Conservation (phyloP, 2,329 filamentous ascomycete genomes). For the Fusarium sororula region DNA sequence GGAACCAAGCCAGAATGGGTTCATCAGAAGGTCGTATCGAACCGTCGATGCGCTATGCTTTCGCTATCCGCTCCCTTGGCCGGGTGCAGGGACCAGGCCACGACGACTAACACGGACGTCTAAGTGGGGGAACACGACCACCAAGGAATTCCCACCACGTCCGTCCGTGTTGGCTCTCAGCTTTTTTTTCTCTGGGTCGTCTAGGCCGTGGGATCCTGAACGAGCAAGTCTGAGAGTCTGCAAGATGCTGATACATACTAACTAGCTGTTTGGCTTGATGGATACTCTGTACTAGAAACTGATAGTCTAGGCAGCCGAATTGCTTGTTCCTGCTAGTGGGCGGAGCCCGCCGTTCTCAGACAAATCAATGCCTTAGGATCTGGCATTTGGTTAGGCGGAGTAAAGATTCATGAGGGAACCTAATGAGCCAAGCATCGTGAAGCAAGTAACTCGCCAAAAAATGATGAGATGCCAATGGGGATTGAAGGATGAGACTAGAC, state of each 20-base stretch:
- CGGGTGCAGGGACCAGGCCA: constrained; percentile 31
- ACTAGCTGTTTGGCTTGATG: constrained; percentile 1
- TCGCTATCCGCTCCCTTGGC: constrained; percentile 15
- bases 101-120: constrained; percentile 7
- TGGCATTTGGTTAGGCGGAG: constrained; percentile 3
- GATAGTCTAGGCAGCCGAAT: constrained; percentile 12
- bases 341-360: background rate
- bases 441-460: background rate
- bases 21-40: constrained; percentile 21
- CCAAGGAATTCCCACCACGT: background rate
- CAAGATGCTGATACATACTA: constrained; percentile 5
- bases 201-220: background rate
- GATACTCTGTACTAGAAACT: background rate
- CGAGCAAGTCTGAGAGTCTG: background rate
- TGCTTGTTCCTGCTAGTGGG: background rate
- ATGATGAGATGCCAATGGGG: background rate
- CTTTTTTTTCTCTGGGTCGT: background rate
- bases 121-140: constrained; percentile 11
- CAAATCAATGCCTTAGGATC: background rate
- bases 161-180: background rate
- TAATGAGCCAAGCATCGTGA: background rate
- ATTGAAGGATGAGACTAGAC: constrained; percentile 23
- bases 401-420: background rate
- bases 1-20: constrained; percentile 24
- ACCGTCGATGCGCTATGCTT: constrained; percentile 12